Base-by-base conservation (phyloP, 176 grass and related monocot genomes). In the Lolium rigidum region DNA sequence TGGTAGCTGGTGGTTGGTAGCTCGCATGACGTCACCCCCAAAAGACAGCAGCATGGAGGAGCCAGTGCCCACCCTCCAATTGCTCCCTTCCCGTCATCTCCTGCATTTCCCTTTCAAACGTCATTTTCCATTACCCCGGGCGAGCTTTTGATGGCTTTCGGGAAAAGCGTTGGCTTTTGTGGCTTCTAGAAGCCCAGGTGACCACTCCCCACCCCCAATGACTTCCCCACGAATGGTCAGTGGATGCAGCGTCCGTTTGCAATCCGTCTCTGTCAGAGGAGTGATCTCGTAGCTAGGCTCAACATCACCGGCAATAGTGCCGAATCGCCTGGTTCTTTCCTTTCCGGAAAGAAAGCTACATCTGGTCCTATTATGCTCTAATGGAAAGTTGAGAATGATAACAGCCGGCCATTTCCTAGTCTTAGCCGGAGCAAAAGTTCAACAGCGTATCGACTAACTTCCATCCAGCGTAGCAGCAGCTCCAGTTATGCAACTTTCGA, bases 1-100 rank as follows among this genome's bases (percentile, higher is more conserved):
- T 86, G 85, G 88, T 88, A 86, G 82, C 82, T 88, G 91, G 91
- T 74, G 68, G 82, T 90, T 90, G 78, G 88, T 86, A 93, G 88
- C 65, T 52, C 73, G 78, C 82, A 70, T 90, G 91, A 93, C 78
- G 71, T 88, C 91, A 93, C 58, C 56, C 62, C 64, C 41, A 82
- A 80, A 86, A 84, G 67, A 67, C 37, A 58, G 59, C 18, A 76
- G 78, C 70, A 41, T 71, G 70, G 70, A 71, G 80, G 70, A 52
- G 72, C 31, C 31, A 35, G 31, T 35, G 31, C 31, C 2, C 15
- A 35, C 75, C 37, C 61, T 52, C 54, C 62, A 65, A 47, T 82
- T 83, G 89, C 80, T 74, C 14, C 25, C 37, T 76, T 55, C 58
- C 25, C 25, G 61, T 76, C 48, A 60, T 66, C 39, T 82, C 87